Base-by-base conservation (phyloP, 306 rosid species). In the Ceratonia siliqua region DNA sequence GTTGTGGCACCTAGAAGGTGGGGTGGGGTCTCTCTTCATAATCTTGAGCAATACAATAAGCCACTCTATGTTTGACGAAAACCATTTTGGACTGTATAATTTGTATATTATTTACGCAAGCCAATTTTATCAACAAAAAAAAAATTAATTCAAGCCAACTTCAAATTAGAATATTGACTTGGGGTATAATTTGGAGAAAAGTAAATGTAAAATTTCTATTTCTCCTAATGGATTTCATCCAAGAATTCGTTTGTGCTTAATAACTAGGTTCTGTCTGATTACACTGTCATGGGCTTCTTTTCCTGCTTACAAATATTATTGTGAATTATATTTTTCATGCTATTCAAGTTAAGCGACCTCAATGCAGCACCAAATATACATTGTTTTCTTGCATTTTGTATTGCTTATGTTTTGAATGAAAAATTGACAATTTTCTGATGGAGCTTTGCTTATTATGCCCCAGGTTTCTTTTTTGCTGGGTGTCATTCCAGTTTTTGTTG, bases 391-490 rank as follows among this genome's bases (percentile, higher is more conserved):
- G 35, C 28, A 27, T 77, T 24, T 14, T 15, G 52, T 53, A 11
- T 20, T 28, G 43, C 28, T 79, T 22, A 12, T 61, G 35, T 72
- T 75, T 76, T 25, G 28, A 52, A 49, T 28, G 35, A 39, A 59
- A 18, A 56, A 6, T 63, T 9, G 8, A 7, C 59, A 14, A 11
- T 55, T 72, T 48, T 71, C 52, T 78, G 69, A 72, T 82, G 80
- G 82, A 54, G 59, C 59, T 79, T 79, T 73, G 38, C 50, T 59
- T 74, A 5, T 81, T 77, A 67, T 82, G 75, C 32, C 13, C 36
- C 84, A 95, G 99, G 96, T 95, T 86, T 92, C 98, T 2, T 89
- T 95, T 79, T 81, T 92, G 84, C 86, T 95, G 74, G 98, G 98
- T 21, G 68, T 89, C 74, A 85, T 95, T 84, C 99, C 98, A 22